phyloP scores from a whole-genome alignment of 768 basidiomycete genomes.

The Porpolomopsis calyptriformis region DNA sequence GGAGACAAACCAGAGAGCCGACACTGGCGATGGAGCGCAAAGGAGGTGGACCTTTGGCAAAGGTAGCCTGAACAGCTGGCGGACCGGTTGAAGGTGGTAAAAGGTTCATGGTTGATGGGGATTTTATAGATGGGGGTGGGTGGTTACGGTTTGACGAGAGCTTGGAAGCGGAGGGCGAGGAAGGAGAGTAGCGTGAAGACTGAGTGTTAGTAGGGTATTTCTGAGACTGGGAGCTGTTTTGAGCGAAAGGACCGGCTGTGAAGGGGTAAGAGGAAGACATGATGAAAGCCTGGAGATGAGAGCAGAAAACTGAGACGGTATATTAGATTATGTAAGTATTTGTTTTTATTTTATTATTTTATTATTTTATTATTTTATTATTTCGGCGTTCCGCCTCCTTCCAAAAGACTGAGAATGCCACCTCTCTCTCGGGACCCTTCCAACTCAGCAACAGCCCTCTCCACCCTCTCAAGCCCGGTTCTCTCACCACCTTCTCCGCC shows the following conservation, averaged over 20 bases:
- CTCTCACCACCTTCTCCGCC: conserved; percentile 31
- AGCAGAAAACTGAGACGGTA: not conserved
- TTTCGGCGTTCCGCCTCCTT: conserved; percentile 28
- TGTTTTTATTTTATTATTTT: not conserved
- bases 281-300: not conserved
- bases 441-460: conserved; percentile 32
- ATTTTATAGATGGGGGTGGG: conserved; percentile 5
- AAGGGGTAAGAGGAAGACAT: conserved; percentile 7
- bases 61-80: conserved; percentile 31
- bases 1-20: conserved; percentile 30
- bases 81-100: conserved; percentile 25
- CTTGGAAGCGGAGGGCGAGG: conserved; percentile 5
- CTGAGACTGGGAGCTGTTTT: conserved; percentile 14
- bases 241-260: conserved; percentile 11
- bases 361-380: not conserved
- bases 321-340: not conserved
- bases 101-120: conserved; percentile 45
- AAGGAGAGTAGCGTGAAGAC: conserved; percentile 7
- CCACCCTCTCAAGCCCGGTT: conserved; percentile 37
- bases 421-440: conserved; percentile 17
- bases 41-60: conserved; percentile 28
- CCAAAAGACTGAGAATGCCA: conserved; percentile 38
- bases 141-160: not conserved
- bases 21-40: conserved; percentile 30
- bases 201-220: conserved; percentile 9